Percentiles rank a stretch among this genome's conserved stretches.
Evolutionary conservation across 305 asterid genomes (phyloP).

Genomic region (Ajuga reptans): DNA sequence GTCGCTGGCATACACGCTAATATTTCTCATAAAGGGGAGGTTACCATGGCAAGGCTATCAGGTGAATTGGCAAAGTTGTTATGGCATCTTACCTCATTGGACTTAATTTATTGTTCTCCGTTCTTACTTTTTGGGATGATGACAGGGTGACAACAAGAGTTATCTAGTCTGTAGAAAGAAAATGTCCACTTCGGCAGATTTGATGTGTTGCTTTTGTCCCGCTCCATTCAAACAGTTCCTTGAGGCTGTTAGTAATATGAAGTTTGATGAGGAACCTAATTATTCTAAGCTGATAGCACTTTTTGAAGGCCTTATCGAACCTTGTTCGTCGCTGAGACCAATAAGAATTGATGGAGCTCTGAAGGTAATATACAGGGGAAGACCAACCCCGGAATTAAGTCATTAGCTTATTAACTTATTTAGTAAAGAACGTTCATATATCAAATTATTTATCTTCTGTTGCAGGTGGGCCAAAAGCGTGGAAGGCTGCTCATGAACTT

Average conservation of each 20-base stretch:
- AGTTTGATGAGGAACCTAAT: slow-evolving; percentile 94
- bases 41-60: slow-evolving; percentile 98
- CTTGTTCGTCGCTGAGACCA: slow-evolving; percentile 63
- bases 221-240: slow-evolving; percentile 77
- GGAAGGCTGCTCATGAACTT: slow-evolving; percentile 83
- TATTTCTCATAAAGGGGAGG: slow-evolving; percentile 94
- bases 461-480: slow-evolving; percentile 92
- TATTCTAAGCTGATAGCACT: slow-evolving; percentile 72
- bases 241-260: slow-evolving; percentile 90
- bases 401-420: slow-evolving; percentile 4
- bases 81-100: slow-evolving; percentile 7
- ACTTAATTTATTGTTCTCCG: slow-evolving; percentile 4
- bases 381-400: neutral
- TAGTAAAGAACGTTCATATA: neutral
- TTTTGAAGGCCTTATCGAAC: slow-evolving; percentile 80
- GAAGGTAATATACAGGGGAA: slow-evolving; percentile 40
- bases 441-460: slow-evolving; percentile 16
- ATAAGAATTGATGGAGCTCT: slow-evolving; percentile 96
- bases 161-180: slow-evolving; percentile 93
- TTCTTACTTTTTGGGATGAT: slow-evolving; percentile 26
- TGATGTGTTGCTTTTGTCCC: slow-evolving; percentile 96
- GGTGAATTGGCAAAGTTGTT: slow-evolving; percentile 35
- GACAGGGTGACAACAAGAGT: slow-evolving; percentile 97
- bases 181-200: slow-evolving; percentile 91
- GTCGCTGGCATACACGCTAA: slow-evolving; percentile 90